Evolutionary conservation across 306 rosid species (phyloP), one percentile per base, ranked within the genome.

Genomic region (Lathyrus tuberosus): DNA sequence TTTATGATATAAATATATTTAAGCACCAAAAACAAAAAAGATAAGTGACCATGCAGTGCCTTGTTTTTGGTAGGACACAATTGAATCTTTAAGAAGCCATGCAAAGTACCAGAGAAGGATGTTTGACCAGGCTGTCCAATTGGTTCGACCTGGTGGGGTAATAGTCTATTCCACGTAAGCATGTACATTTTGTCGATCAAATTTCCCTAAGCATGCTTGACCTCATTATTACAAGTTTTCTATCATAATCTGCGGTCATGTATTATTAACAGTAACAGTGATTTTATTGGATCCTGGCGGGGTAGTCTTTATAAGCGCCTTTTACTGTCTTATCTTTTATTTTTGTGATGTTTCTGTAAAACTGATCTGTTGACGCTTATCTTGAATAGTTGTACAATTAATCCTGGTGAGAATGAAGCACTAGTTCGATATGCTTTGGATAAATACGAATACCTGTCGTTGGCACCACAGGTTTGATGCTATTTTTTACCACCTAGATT

Each of bases 371-470:
- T 70, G 74, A 35, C 46, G 14, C 11, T 64, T 60, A n/a, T 41
- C 63, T 24, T 59, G 48, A 43, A 59, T 69, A 94, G 98, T 35
- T 94, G 98, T 75, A 94, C 98, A 8, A 87, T 94, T 72, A 94
- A 90, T 85, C 97, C 98, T 1, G 97, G 98, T 42, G 98, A 94
- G 88, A 94, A 94, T 85, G 98, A 94, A 86, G 97, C 95, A 26
- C 53, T 94, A 79, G 96, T 94, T 72, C 89, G 95, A 44, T 87
- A 94, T 86, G 98, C 97, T 67, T 75, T 90, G 96, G 97, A 94
- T 78, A 88, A 79, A 20, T 90, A 87, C 77, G 87, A 85, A 63
- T 83, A 79, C 74, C 89, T 94, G 51, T 85, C 95, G 17, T 79
- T 94, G 86, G 95, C 88, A 58, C 84, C 85, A 5, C 98, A 88